Evolutionary conservation across 2,329 filamentous ascomycete genomes (phyloP).

Genomic region (Hypoxylon sp.): DNA sequence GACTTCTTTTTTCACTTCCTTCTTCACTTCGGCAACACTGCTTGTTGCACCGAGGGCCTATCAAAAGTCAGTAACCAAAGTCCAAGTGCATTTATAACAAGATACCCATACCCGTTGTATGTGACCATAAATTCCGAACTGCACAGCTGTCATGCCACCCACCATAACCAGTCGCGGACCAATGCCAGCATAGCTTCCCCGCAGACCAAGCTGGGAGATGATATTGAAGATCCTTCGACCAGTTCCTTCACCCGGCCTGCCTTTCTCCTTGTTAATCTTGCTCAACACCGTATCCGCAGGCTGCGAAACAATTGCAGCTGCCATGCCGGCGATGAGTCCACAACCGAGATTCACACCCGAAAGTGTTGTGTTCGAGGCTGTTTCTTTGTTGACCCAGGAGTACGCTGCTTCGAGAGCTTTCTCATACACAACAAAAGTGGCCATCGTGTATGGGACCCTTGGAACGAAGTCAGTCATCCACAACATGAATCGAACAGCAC

Average conservation of each 20-base stretch:
- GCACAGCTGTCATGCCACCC: constrained; percentile 49
- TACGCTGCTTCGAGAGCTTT: constrained; percentile 47
- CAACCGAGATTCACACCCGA: constrained; percentile 49
- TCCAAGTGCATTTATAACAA: background rate
- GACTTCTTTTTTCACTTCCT: constrained; percentile 22
- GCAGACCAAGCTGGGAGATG: constrained; percentile 47
- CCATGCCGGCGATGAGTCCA: constrained; percentile 50
- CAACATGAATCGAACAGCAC: background rate
- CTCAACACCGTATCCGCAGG: constrained; percentile 51
- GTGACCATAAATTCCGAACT: constrained; percentile 51
- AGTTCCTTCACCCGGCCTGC: constrained; percentile 46
- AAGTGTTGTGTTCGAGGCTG: constrained; percentile 37
- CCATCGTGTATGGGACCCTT: constrained; percentile 51
- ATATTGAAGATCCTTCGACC: constrained; percentile 48
- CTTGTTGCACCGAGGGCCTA: constrained; percentile 40
- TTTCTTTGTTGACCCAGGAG: constrained; percentile 46
- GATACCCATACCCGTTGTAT: constrained; percentile 46
- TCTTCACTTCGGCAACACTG: constrained; percentile 33
- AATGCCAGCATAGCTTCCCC: constrained; percentile 49
- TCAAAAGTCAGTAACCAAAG: constrained; percentile 27
- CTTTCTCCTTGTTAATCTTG: constrained; percentile 51
- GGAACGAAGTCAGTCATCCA: constrained; percentile 13
- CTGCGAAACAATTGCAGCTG: constrained; percentile 50
- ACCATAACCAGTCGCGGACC: constrained; percentile 50
- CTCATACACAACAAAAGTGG: constrained; percentile 50